Percentiles rank a stretch among this genome's conserved stretches.
These are phyloP conservation scores for Sicyos baderoa DNA, from an alignment of 306 rosid genomes.

Conservation along the genomic window DNA sequence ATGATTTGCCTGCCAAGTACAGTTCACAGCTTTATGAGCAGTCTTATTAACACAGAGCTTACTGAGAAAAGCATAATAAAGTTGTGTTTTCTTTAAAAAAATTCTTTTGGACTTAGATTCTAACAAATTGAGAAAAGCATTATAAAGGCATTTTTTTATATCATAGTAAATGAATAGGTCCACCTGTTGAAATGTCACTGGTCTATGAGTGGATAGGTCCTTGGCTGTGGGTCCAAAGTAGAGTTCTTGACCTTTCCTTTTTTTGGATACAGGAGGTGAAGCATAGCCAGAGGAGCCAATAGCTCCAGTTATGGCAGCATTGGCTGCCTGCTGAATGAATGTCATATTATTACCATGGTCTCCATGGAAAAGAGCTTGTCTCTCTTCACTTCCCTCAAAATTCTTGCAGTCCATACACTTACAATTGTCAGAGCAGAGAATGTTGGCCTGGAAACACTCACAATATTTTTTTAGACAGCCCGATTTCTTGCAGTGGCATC, in stretches of 20 bases:
- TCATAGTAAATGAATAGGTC: slow-evolving; percentile 20
- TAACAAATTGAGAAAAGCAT: neutral
- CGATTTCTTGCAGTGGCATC: slow-evolving; percentile 97
- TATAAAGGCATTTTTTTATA: neutral
- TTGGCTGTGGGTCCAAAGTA: slow-evolving; percentile 57
- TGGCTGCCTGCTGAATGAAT: slow-evolving; percentile 85
- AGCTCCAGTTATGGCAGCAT: slow-evolving; percentile 99
- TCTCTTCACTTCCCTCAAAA: slow-evolving; percentile 99
- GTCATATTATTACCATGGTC: slow-evolving; percentile 71
- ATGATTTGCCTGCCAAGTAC: slow-evolving; percentile 55
- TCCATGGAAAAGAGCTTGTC: slow-evolving; percentile 91
- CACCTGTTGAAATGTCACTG: slow-evolving; percentile 78
- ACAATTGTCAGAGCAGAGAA: slow-evolving; percentile 97
- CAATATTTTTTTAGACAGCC: slow-evolving; percentile 98
- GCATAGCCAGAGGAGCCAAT: slow-evolving; percentile 90
- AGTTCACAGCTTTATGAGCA: neutral
- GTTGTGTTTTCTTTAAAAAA: neutral
- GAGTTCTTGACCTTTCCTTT: slow-evolving; percentile 71
- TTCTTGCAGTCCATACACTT: slow-evolving; percentile 99
- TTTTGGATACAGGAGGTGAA: slow-evolving; percentile 71
- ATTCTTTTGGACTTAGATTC: neutral
- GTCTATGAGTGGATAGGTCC: slow-evolving; percentile 58
- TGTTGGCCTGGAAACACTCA: slow-evolving; percentile 97
- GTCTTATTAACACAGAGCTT: neutral
- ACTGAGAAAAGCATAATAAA: neutral